Percentiles rank a stretch among this genome's conserved stretches.
Conservation (phyloP, 768 basidiomycete species). For the Phanerochaete carnosa region DNA sequence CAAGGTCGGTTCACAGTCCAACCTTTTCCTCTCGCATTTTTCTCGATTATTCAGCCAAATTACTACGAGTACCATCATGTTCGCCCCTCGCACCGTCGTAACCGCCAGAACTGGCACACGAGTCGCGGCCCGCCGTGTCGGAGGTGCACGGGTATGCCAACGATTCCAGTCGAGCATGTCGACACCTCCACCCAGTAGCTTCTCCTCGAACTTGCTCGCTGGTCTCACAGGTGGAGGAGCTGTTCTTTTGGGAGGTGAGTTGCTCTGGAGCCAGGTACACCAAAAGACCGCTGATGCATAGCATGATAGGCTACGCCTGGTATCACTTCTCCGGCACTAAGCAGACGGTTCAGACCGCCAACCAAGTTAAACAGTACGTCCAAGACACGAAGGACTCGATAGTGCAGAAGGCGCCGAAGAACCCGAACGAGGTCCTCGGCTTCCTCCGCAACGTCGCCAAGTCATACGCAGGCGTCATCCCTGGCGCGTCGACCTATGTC, state of each 20-base stretch:
- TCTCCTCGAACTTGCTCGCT: slow-evolving; percentile 23
- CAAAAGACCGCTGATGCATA: neutral
- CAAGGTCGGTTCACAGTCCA: too few relatives aligned
- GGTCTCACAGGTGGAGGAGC: slow-evolving; percentile 28
- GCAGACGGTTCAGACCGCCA: slow-evolving; percentile 32
- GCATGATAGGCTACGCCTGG: slow-evolving; percentile 34
- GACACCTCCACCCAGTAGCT: neutral
- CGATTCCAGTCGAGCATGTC: slow-evolving; percentile 21
- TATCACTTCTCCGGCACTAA: slow-evolving; percentile 42
- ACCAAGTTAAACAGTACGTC: slow-evolving; percentile 23
- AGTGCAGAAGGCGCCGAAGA: slow-evolving; percentile 23
- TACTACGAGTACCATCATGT: neutral
- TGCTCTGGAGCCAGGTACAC: neutral
- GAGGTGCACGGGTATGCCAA: slow-evolving; percentile 15
- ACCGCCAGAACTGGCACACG: neutral
- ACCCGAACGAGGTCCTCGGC: slow-evolving; percentile 30
- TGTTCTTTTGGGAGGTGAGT: slow-evolving; percentile 28
- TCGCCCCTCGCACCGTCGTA: neutral
- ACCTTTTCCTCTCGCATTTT: neutral
- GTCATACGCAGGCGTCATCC: slow-evolving; percentile 37
- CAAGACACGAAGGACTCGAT: slow-evolving; percentile 24
- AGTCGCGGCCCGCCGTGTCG: slow-evolving; percentile 17
- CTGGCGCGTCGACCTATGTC: slow-evolving; percentile 35
- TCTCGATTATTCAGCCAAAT: neutral
- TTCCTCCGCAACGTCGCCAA: slow-evolving; percentile 39